Evolutionary conservation across 371 early-diverging fungal species (phyloP).

Genomic region (Choanephora cucurbitarum): DNA sequence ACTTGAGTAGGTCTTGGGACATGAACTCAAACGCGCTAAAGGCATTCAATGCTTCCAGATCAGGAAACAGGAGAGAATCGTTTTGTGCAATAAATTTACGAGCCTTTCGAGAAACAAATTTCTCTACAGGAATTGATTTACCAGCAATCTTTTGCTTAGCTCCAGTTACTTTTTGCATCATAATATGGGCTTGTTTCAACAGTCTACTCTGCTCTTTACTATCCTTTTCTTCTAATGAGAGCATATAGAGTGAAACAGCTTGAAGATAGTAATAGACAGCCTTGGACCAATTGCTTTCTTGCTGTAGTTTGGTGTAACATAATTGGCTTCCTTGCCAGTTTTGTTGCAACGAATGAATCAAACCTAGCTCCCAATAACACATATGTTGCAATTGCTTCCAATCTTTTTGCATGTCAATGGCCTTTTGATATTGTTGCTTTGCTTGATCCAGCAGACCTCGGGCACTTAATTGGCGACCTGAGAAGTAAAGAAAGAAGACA

Average conservation of each 20-base stretch:
- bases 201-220: conserved; percentile 10
- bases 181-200: conserved; percentile 21
- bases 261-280: conserved; percentile 71
- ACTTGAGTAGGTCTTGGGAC: conserved; percentile 43
- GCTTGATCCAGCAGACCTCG: conserved; percentile 53
- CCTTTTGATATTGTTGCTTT: conserved; percentile 46
- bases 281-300: conserved; percentile 80
- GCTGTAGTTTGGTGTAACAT: conserved; percentile 55
- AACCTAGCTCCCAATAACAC: conserved; percentile 76
- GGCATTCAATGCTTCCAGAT: conserved; percentile 69
- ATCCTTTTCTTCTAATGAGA: conserved; percentile 2
- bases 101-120: conserved; percentile 76
- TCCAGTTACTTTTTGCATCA: conserved; percentile 63
- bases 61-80: conserved; percentile 62
- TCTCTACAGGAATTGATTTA: conserved; percentile 78
- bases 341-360: conserved; percentile 49
- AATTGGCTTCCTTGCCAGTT: conserved; percentile 56
- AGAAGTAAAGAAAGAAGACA: conserved; percentile 70
- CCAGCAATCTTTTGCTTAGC: conserved; percentile 76
- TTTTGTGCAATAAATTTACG: conserved; percentile 67
- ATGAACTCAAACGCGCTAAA: conserved; percentile 67
- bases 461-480: conserved; percentile 57
- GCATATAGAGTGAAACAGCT: conserved; percentile 55
- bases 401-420: conserved; percentile 57
- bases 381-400: conserved; percentile 80